Evolutionary conservation across 192 early-diverging fungal genomes (phyloP).

Genomic region (Coemansia sp.): DNA sequence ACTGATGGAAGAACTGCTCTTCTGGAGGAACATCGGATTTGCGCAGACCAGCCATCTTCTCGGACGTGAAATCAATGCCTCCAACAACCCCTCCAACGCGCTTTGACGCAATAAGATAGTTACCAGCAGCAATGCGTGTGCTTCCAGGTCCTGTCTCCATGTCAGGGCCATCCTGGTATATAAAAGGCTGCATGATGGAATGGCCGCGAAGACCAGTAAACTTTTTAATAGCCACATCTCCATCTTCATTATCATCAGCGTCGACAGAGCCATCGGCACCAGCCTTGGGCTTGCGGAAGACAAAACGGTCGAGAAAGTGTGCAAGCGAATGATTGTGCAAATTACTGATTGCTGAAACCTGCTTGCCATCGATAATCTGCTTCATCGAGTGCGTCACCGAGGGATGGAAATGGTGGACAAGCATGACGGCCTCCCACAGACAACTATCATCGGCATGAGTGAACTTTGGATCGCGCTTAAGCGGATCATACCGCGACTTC

Average conservation of each 20-base stretch:
- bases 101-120: constrained; percentile 66
- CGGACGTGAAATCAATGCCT: constrained; percentile 37
- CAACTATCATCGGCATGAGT: constrained; percentile 79
- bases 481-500: constrained; percentile 66
- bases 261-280: constrained; percentile 64
- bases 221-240: constrained; percentile 10
- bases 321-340: constrained; percentile 87
- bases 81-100: constrained; percentile 66
- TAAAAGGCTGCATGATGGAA: constrained; percentile 58
- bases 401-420: constrained; percentile 87
- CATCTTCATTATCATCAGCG: constrained; percentile 10
- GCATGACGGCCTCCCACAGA: constrained; percentile 87
- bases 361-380: constrained; percentile 67
- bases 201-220: constrained; percentile 30
- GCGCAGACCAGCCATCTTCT: constrained; percentile 38
- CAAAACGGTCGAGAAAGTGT: constrained; percentile 94
- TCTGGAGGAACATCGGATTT: constrained; percentile 32
- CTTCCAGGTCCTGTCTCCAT: constrained; percentile 18
- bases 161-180: constrained; percentile 30
- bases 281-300: constrained; percentile 92
- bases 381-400: constrained; percentile 82
- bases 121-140: constrained; percentile 28
- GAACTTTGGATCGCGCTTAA: constrained; percentile 86
- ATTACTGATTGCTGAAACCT: constrained; percentile 67
- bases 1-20: constrained; percentile 49